Evolutionary conservation across 1,284 basidiomycete species (phyloP).

Genomic region (Cystobasidiaceae sp.): DNA sequence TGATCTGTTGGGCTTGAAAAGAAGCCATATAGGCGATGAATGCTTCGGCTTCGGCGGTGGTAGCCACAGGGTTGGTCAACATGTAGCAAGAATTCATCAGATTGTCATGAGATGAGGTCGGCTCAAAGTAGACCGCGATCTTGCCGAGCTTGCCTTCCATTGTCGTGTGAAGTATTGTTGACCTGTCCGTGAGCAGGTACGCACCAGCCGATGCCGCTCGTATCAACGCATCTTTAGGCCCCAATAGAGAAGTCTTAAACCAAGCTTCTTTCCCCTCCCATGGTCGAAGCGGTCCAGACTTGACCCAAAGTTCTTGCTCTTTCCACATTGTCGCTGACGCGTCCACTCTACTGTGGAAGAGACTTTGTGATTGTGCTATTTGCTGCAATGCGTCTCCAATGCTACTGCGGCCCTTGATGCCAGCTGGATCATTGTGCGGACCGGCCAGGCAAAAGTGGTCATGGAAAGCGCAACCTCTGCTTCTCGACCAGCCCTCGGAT

Average conservation of each 20-base stretch:
- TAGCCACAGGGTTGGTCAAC: not conserved
- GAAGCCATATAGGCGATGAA: not conserved
- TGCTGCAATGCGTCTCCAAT: not conserved
- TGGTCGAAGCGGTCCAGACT: not conserved
- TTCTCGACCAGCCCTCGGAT: not conserved
- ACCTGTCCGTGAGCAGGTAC: not conserved
- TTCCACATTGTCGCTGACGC: not conserved
- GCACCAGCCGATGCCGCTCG: not conserved
- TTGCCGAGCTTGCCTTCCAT: not conserved
- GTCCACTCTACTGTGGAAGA: not conserved
- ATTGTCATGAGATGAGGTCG: not conserved
- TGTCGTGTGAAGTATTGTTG: not conserved
- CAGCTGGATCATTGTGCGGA: not conserved
- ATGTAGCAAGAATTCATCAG: not conserved
- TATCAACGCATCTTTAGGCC: not conserved
- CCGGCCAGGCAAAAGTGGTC: not conserved
- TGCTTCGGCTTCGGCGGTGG: not conserved
- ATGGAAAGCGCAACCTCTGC: not conserved
- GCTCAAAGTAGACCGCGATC: not conserved
- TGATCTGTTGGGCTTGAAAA: not conserved
- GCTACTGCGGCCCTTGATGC: not conserved
- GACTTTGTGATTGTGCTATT: not conserved
- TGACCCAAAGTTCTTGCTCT: not conserved
- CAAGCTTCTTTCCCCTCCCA: not conserved
- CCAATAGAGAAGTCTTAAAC: not conserved